Conservation (phyloP, 345 rosid genomes). For the Syzygium jambos region DNA sequence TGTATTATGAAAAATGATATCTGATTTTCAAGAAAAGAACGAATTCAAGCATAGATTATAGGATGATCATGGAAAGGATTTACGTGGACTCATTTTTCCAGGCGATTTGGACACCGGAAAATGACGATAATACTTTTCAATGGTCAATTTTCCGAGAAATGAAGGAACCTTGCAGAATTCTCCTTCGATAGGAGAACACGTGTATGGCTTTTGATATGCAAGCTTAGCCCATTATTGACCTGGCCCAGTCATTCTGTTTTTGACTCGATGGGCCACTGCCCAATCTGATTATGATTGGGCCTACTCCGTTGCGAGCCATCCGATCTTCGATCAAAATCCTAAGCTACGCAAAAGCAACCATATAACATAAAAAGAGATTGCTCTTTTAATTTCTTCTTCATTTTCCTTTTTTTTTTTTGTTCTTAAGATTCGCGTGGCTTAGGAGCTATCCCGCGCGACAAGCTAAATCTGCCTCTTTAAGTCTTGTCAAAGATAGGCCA, state of each 20-base stretch:
- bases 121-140: not conserved
- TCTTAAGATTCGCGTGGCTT: not conserved
- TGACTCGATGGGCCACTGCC: not conserved
- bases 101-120: rapidly evolving
- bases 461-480: not conserved
- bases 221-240: not conserved
- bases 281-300: not conserved
- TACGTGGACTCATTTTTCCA: not conserved
- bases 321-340: not conserved
- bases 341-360: not conserved
- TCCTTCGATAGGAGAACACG: not conserved
- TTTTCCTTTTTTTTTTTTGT: too few relatives aligned
- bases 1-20: not conserved
- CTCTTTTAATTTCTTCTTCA: too few relatives aligned
- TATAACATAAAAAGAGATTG: not conserved
- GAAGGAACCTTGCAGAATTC: not conserved
- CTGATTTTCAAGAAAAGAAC: not conserved
- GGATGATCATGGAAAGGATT: not conserved
- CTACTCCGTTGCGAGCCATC: not conserved
- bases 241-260: not conserved
- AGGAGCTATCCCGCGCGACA: not conserved
- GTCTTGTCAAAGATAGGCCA: not conserved
- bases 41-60: too few relatives aligned
- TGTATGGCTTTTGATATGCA: not conserved
- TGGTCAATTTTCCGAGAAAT: not conserved